A percentile compares a stretch with the other conserved stretches of the same genome.
Conservation (phyloP, 1,284 basidiomycete species). For the Fomitiporia mediterranea region DNA sequence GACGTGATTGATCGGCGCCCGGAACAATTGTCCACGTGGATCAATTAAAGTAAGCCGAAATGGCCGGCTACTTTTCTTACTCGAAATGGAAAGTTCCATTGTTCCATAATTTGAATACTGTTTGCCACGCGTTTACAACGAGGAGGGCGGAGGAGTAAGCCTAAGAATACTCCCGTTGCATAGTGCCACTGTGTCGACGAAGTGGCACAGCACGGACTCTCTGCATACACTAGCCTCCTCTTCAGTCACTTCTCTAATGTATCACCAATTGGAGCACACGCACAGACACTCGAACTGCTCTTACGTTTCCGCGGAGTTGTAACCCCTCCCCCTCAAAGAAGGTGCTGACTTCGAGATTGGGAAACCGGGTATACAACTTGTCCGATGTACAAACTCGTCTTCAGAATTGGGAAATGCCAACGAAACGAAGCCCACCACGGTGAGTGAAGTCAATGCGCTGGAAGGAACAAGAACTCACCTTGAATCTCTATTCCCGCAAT, state of each 20-base stretch:
- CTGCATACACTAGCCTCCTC: background rate
- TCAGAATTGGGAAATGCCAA: too few relatives aligned
- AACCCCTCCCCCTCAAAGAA: too few relatives aligned
- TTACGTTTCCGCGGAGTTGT: constrained; percentile 1
- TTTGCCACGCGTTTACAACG: background rate
- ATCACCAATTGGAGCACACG: background rate
- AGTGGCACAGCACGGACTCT: background rate
- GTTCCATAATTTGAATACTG: too few relatives aligned
- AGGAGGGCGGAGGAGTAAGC: background rate
- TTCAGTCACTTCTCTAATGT: background rate
- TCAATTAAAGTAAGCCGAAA: constrained; percentile 2
- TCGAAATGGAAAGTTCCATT: background rate
- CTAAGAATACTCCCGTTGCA: too few relatives aligned
- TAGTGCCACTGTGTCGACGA: background rate
- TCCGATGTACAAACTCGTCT: background rate
- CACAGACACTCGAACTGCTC: background rate
- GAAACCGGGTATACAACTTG: background rate
- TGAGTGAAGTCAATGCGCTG: background rate
- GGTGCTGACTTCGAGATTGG: background rate
- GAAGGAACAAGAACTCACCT: too few relatives aligned
- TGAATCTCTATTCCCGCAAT: too few relatives aligned
- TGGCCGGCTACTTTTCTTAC: background rate
- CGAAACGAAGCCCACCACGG: background rate
- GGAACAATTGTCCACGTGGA: too few relatives aligned
- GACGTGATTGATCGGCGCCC: background rate